Evolutionary conservation across 805 yeast species (phyloP), one percentile per base, ranked within the genome.

Genomic region (Zygoascus tannicola): DNA sequence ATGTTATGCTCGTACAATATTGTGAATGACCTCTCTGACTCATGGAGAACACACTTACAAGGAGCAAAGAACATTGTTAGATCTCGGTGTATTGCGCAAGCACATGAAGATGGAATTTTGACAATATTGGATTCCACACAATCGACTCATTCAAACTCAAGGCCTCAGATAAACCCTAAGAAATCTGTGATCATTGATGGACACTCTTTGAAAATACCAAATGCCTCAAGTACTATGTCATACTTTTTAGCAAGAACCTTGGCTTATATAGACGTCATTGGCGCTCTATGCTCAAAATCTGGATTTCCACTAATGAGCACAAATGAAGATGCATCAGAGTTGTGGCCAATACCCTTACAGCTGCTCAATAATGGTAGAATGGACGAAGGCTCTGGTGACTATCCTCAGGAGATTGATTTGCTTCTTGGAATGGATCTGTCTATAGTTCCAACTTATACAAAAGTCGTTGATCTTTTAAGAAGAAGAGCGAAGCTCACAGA

Each of bases 181-280:
- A 16, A 18, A 40, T 5, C 30, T 10, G 15, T n/a, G 43, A 28
- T 40, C 5, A 23, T 37, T 12, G 52, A 50, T 5, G 53, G 52
- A 12, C 49, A 44, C 23, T 53, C 45, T 10, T 19, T 44, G 5
- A 47, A 52, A 12, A 38, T 49, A 12, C 22, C 39, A 19, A 47
- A 49, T 15, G n/a, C n/a, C n/a, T n/a, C n/a, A n/a, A n/a, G n/a
- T n/a, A 59, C 70, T 48, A 64, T 75, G 12, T 60, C 75, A 0
- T 76, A 65, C 48, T 82, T 82, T 51, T 63, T 82, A 37, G 65
- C 73, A 50, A 62, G 87, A 41, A 80, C 86, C 85, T 81, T 77
- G 56, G 78, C 77, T 0, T 82, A 79, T 54, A 62, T 79, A 28
- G 86, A 80, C 53, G 74, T 80, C 2, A 66, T 81, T 18, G 81